A percentile compares a stretch with the other conserved stretches of the same genome.
Conservation (phyloP, 1,284 basidiomycete species). For the Ustilago nuda region DNA sequence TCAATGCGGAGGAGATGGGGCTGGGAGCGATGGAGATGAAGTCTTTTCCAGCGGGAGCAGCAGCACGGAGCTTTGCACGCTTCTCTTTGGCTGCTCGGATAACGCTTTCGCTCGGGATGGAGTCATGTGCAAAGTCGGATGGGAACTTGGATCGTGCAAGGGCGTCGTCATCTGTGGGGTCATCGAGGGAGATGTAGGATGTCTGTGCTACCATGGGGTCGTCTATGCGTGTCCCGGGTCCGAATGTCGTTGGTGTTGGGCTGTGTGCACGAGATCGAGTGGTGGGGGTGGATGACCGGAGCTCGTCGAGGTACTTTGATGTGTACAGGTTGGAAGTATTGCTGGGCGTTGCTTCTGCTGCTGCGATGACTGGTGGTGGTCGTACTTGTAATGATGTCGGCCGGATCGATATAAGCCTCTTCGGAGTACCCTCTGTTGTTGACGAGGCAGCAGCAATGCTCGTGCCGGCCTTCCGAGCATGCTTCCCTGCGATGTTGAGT, state of each 20-base stretch:
- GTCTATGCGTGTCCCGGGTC: conserved; percentile 24
- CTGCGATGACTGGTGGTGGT: background rate
- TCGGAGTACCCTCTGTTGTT: conserved; percentile 8
- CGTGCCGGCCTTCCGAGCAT: conserved; percentile 8
- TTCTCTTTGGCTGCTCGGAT: conserved; percentile 59
- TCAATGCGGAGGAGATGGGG: conserved; percentile 2
- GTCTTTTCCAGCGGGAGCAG: conserved; percentile 25
- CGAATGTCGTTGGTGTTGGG: conserved; percentile 8
- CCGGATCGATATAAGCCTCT: conserved; percentile 20
- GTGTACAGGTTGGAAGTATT: conserved; percentile 22
- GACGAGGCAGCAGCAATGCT: conserved; percentile 5
- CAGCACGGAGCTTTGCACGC: conserved; percentile 36
- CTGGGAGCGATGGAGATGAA: conserved; percentile 48
- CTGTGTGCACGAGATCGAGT: conserved; percentile 20
- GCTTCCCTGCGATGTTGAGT: conserved; percentile 15
- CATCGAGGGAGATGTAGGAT: conserved; percentile 12
- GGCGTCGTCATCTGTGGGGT: background rate
- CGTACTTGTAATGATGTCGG: conserved; percentile 17
- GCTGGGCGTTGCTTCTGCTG: conserved; percentile 4
- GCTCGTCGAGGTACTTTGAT: conserved; percentile 38
- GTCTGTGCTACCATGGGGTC: conserved; percentile 33
- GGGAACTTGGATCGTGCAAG: conserved; percentile 35
- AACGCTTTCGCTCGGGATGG: conserved; percentile 53
- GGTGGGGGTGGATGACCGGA: conserved; percentile 37
- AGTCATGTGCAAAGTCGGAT: conserved; percentile 30